These are phyloP conservation scores for Tuber brumale DNA, from an alignment of 495 filamentous ascomycete species.

Conservation along the genomic window DNA sequence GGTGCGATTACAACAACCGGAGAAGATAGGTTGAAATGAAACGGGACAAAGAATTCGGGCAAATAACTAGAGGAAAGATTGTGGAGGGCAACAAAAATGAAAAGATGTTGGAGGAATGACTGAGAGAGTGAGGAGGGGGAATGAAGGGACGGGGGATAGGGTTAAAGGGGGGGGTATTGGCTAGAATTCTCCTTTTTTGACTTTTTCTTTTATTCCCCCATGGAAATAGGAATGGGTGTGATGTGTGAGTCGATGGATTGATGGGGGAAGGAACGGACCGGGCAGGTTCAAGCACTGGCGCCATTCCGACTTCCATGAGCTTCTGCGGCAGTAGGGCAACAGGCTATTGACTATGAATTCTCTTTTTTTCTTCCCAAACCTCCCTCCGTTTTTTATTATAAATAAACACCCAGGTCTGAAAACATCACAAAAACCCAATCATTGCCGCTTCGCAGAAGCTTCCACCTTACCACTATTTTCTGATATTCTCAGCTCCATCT, in stretches of 20 bases:
- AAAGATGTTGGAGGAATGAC: background rate
- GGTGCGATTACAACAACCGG: background rate
- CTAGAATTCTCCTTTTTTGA: conserved; percentile 8
- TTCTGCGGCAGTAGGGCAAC: no score
- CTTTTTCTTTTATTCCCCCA: no score
- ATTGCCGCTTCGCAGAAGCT: no score
- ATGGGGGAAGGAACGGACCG: background rate
- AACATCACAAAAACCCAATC: no score
- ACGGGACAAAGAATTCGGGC: background rate
- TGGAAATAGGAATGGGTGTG: background rate
- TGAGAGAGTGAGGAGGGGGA: background rate
- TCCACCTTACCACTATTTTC: no score
- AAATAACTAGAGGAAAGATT: background rate
- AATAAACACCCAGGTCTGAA: no score
- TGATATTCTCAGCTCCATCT: no score
- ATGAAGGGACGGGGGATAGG: conserved; percentile 8
- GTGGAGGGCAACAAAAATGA: background rate
- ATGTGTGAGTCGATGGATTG: background rate
- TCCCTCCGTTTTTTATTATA: no score
- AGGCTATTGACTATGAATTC: no score
- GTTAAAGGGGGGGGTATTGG: conserved; percentile 1
- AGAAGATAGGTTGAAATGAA: background rate
- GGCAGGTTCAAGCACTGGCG: no score
- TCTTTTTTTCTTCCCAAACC: no score
- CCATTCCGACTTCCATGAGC: no score